Evolutionary conservation across 2,329 filamentous ascomycete genomes (phyloP).

Genomic region (Aspergillus candidus): DNA sequence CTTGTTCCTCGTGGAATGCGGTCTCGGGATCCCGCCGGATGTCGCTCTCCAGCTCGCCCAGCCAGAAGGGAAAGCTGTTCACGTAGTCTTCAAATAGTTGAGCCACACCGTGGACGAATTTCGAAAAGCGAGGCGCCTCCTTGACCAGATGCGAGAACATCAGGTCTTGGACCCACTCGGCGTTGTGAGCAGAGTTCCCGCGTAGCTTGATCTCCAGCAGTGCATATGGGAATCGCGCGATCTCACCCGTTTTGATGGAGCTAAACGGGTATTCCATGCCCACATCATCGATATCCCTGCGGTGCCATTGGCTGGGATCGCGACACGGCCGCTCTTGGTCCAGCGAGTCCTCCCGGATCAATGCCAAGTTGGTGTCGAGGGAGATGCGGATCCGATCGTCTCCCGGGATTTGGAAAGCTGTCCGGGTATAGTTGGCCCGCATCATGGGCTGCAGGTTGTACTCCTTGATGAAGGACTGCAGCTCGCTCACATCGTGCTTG

Average conservation of each 20-base stretch:
- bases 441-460: constrained; percentile 76
- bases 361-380: constrained; percentile 84
- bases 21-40: constrained; percentile 88
- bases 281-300: constrained; percentile 76
- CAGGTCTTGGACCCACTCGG: constrained; percentile 83
- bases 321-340: constrained; percentile 81
- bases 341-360: constrained; percentile 70
- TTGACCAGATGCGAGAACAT: constrained; percentile 92
- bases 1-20: constrained; percentile 87
- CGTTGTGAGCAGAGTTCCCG: constrained; percentile 51
- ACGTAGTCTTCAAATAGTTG: constrained; percentile 92
- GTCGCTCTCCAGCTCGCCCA: constrained; percentile 83
- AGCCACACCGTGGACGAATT: constrained; percentile 91
- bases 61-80: constrained; percentile 94
- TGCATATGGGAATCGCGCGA: constrained; percentile 83
- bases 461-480: constrained; percentile 73
- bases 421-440: constrained; percentile 87
- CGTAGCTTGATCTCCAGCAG: constrained; percentile 88
- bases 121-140: constrained; percentile 83
- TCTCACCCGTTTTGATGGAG: constrained; percentile 81
- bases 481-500: constrained; percentile 64
- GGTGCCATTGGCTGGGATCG: constrained; percentile 83
- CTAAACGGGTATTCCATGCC: constrained; percentile 83
- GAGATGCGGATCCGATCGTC: constrained; percentile 87
- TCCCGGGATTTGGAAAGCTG: constrained; percentile 91